Conservation (phyloP, 345 rosid genomes). For the Viola odorata region DNA sequence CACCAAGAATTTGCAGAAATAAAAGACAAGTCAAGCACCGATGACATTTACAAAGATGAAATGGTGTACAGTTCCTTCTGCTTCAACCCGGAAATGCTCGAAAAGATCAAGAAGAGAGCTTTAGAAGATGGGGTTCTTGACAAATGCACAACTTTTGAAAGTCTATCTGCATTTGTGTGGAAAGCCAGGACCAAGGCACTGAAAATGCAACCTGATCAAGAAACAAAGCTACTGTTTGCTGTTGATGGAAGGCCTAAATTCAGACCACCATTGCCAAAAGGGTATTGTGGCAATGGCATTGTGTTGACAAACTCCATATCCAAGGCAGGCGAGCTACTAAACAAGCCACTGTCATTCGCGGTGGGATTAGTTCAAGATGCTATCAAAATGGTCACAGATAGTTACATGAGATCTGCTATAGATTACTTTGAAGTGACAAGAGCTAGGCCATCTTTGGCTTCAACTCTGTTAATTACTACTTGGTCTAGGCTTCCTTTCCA, state of each 20-base stretch:
- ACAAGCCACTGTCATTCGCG: constrained; percentile 52
- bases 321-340: constrained; percentile 56
- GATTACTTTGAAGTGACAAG: constrained; percentile 87
- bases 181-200: constrained; percentile 72
- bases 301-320: constrained; percentile 67
- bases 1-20: constrained; percentile 29
- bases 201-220: constrained; percentile 50
- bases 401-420: constrained; percentile 90
- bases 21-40: constrained; percentile 20
- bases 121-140: constrained; percentile 45
- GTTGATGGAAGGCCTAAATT: constrained; percentile 86
- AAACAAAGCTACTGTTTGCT: constrained; percentile 78
- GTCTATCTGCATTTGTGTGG: constrained; percentile 86
- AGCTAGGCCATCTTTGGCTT: constrained; percentile 73
- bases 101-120: constrained; percentile 49
- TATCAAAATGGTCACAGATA: constrained; percentile 63
- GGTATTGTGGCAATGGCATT: constrained; percentile 86
- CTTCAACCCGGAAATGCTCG: constrained; percentile 63
- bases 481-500: constrained; percentile 84
- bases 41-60: constrained; percentile 44
- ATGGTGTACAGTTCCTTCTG: constrained; percentile 63
- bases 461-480: constrained; percentile 79
- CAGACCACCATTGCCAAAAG: constrained; percentile 68
- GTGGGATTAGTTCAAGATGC: constrained; percentile 65
- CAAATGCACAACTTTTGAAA: constrained; percentile 67